Percentiles rank a stretch among this genome's conserved stretches.
phyloP scores from a whole-genome alignment of 345 rosid genomes.

The Hevea brasiliensis region DNA sequence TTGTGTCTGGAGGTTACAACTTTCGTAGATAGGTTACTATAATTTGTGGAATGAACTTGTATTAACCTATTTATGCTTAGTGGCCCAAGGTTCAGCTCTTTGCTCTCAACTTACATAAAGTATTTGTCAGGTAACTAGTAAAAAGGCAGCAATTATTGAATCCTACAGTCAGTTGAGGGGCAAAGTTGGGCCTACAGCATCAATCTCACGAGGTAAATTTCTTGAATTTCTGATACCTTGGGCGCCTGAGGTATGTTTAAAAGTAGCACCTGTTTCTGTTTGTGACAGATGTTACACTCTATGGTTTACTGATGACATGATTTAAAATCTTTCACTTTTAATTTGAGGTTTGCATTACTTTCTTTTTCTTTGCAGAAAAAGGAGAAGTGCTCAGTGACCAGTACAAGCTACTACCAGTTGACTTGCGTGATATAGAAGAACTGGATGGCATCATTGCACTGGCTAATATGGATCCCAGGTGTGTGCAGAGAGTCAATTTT shows the following conservation, averaged over 20 bases:
- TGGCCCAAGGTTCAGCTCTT: background rate
- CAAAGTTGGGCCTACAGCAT: constrained; percentile 65
- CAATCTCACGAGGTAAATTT: constrained; percentile 67
- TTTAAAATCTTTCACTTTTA: background rate
- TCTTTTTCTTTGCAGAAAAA: constrained; percentile 51
- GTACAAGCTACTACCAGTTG: constrained; percentile 91
- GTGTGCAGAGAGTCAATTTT: constrained; percentile 7
- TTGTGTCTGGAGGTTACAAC: background rate
- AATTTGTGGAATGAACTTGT: background rate
- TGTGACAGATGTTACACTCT: background rate
- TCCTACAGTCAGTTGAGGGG: constrained; percentile 61
- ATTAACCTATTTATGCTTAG: constrained; percentile 3
- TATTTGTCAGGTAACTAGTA: constrained; percentile 67
- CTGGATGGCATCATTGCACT: constrained; percentile 64
- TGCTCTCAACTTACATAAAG: constrained; percentile 5
- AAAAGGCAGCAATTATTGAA: constrained; percentile 79
- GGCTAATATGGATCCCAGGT: constrained; percentile 92
- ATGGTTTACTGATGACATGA: background rate
- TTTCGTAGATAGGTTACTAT: background rate
- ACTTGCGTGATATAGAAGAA: constrained; percentile 69
- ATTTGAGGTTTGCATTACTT: constrained; percentile 13
- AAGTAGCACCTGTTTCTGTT: background rate
- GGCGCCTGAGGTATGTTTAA: background rate
- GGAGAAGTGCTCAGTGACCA: constrained; percentile 86
- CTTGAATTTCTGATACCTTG: background rate